Evolutionary conservation across 306 rosid species (phyloP), one percentile per base, ranked within the genome.

Genomic region (Senna tora): DNA sequence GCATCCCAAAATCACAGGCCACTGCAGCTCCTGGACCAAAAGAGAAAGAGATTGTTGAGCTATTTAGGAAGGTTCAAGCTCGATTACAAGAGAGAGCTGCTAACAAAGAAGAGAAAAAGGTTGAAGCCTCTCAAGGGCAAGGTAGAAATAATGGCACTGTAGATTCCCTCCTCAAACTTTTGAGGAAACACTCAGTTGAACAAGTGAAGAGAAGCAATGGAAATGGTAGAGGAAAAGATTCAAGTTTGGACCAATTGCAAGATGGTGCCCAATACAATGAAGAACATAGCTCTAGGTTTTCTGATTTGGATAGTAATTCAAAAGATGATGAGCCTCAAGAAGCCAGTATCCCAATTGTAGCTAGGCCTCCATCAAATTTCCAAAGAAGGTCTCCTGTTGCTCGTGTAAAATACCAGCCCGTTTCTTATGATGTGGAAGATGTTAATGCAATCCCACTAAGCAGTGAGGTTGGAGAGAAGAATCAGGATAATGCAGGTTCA

Each of bases 21-120:
- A 88, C 91, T 59, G 83, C 97, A 34, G 71, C 89, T 52, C 99
- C 99, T 20, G 99, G 99, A 47, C 85, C 96, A 5, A 91, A 92
- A 75, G 99, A 94, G 84, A 94, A 85, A 75, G 99, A 94, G 85
- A 94, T 94, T 65, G 96, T 94, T 42, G 99, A 89, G 82, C 88
- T 94, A 65, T 94, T 94, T 76, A 81, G 92, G 71, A 89, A 91
- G 85, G 97, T 94, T 65, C 99, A 91, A 84, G 91, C 91, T 67
- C 95, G 88, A 79, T 83, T 94, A 45, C 90, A 91, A 66, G 96
- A 89, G 81, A 87, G 96, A 59, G 88, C 89, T 55, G 81, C 91
- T 9, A 79, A 14, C 62, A 94, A 88, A 81, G 97, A 87, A 80
- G 97, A 87, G 25, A 94, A 88, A 81, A 91, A 83, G 84, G 83